These are phyloP conservation scores for Fusarium sp. DNA, from an alignment of 2,329 filamentous ascomycete genomes.

Conservation along the genomic window DNA sequence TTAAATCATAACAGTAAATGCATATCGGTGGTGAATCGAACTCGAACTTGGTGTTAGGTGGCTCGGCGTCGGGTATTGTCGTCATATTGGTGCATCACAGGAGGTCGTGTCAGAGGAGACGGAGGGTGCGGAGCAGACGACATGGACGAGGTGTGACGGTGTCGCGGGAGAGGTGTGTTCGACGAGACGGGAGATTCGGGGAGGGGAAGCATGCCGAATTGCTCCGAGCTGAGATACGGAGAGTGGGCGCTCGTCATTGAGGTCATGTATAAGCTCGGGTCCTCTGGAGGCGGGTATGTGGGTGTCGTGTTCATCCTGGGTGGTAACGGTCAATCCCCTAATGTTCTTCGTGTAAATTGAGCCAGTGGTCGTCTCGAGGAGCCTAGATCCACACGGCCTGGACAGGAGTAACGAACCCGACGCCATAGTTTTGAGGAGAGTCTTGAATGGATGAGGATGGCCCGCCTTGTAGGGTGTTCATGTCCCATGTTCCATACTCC, in stretches of 20 bases:
- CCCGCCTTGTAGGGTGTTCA: slow-evolving; percentile 59
- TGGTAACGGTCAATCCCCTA: slow-evolving; percentile 68
- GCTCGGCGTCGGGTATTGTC: slow-evolving; percentile 55
- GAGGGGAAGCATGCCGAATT: slow-evolving; percentile 59
- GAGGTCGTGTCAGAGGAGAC: slow-evolving; percentile 54
- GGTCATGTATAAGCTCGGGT: slow-evolving; percentile 54
- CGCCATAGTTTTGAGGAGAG: slow-evolving; percentile 58
- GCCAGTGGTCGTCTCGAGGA: slow-evolving; percentile 56
- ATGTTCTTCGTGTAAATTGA: slow-evolving; percentile 55
- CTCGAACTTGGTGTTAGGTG: slow-evolving; percentile 42
- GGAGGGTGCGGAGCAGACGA: slow-evolving; percentile 54
- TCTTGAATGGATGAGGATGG: slow-evolving; percentile 63
- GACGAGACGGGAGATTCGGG: slow-evolving; percentile 61
- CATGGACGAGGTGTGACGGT: slow-evolving; percentile 56
- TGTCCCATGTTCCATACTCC: slow-evolving; percentile 66
- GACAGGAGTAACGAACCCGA: slow-evolving; percentile 74
- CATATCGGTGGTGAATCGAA: slow-evolving; percentile 37
- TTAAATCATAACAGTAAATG: slow-evolving; percentile 37
- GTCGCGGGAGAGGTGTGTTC: slow-evolving; percentile 54
- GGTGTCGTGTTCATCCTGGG: slow-evolving; percentile 65
- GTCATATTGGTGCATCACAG: slow-evolving; percentile 50
- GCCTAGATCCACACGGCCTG: slow-evolving; percentile 72
- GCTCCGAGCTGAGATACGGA: slow-evolving; percentile 60
- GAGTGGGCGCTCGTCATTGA: slow-evolving; percentile 58
- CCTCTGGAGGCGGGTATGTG: slow-evolving; percentile 60